These are phyloP conservation scores for Acorus gramineus DNA, from an alignment of 106 monocot species.

Conservation along the genomic window DNA sequence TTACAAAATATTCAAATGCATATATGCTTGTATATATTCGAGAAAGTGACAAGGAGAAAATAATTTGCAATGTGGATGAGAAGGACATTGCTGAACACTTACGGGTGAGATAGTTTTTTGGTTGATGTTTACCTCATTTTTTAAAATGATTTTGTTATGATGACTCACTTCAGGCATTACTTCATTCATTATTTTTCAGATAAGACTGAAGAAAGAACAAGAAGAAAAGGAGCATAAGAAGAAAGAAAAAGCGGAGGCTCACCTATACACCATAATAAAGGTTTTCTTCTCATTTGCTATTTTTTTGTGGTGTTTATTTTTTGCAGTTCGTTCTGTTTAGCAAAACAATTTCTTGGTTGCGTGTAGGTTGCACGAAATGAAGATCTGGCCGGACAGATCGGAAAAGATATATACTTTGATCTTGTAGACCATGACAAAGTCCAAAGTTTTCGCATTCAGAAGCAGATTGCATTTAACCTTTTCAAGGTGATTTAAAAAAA, in stretches of 20 bases:
- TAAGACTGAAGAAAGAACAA: constrained; percentile 97
- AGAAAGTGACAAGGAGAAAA: constrained; percentile 96
- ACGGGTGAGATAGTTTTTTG: constrained; percentile 35
- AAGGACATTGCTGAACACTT: constrained; percentile 98
- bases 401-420: constrained; percentile 93
- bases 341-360: constrained; percentile 2
- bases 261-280: constrained; percentile 97
- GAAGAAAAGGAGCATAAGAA: constrained; percentile 99
- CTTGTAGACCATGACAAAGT: constrained; percentile 99
- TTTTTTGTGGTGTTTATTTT: neutral
- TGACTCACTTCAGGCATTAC: no score
- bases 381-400: constrained; percentile 82
- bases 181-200: constrained; percentile 17
- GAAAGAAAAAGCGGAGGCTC: constrained; percentile 98
- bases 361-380: constrained; percentile 80
- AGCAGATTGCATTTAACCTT: constrained; percentile 65
- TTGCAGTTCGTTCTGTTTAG: neutral
- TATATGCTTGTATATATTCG: constrained; percentile 99
- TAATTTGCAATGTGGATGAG: constrained; percentile 97
- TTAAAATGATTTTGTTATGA: no score
- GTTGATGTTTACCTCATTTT: neutral
- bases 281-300: constrained; percentile 13
- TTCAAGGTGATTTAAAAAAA: constrained; percentile 57
- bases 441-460: constrained; percentile 90
- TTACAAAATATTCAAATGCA: constrained; percentile 99